These are phyloP conservation scores for Nemania diffusa DNA, from an alignment of 2,329 filamentous ascomycete genomes.

Conservation along the genomic window DNA sequence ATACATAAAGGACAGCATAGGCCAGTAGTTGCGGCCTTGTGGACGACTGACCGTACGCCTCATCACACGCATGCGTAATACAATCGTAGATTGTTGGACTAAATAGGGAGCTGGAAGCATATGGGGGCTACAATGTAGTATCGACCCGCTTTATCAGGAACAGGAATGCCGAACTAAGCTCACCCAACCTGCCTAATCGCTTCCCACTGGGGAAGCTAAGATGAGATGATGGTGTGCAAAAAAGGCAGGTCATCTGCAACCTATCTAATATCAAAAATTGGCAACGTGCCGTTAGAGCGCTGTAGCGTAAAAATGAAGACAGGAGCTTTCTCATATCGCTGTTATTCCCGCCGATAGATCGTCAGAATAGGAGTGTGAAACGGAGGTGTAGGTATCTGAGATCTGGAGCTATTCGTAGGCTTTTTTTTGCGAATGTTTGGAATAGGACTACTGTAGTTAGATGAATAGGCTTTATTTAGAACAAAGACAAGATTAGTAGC, in stretches of 20 bases:
- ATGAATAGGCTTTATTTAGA: neutral
- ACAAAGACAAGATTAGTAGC: constrained; percentile 16
- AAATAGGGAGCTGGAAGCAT: constrained; percentile 14
- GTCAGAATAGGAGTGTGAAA: constrained; percentile 5
- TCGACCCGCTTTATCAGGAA: constrained; percentile 36
- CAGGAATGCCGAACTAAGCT: constrained; percentile 26
- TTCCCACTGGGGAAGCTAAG: constrained; percentile 23
- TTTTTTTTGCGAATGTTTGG: neutral
- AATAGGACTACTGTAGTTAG: neutral
- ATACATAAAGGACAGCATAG: constrained; percentile 1
- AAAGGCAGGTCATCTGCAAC: constrained; percentile 26
- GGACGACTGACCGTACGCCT: constrained; percentile 5
- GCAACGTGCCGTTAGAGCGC: constrained; percentile 1
- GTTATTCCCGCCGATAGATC: neutral
- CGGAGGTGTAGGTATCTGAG: neutral
- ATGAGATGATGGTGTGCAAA: constrained; percentile 24
- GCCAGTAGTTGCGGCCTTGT: constrained; percentile 9
- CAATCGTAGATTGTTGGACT: constrained; percentile 6
- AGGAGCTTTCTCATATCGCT: neutral
- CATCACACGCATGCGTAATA: constrained; percentile 7
- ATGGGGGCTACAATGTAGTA: constrained; percentile 19
- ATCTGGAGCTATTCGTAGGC: constrained; percentile 3
- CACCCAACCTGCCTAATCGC: constrained; percentile 33
- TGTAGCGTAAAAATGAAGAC: constrained; percentile 1
- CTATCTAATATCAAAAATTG: constrained; percentile 5